Evolutionary conservation across 371 early-diverging fungal species (phyloP).

Genomic region (Mycotypha africana): DNA sequence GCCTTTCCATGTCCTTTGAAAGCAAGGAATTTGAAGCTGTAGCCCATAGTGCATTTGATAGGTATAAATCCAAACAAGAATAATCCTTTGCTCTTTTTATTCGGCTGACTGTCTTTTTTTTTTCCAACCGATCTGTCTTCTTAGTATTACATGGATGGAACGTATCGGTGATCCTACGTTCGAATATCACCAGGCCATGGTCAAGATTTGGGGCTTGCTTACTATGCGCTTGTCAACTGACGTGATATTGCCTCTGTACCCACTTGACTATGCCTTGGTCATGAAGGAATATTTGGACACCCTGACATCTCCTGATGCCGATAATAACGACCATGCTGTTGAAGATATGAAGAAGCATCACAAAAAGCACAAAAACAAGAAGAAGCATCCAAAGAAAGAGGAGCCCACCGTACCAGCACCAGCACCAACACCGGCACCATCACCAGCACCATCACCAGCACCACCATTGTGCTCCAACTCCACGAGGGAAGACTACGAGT

Average conservation of each 20-base stretch:
- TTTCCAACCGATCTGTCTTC: background rate
- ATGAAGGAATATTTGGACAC: constrained; percentile 6
- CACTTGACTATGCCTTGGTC: constrained; percentile 29
- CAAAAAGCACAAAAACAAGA: too few relatives aligned
- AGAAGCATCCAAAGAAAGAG: background rate
- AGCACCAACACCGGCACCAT: constrained; percentile 6
- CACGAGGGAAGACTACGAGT: too few relatives aligned
- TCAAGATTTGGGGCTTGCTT: constrained; percentile 32
- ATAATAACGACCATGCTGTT: background rate
- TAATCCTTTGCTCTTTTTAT: background rate
- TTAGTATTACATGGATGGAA: constrained; percentile 41
- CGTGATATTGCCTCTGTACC: constrained; percentile 26
- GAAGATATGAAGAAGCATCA: background rate
- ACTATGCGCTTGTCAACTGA: constrained; percentile 29
- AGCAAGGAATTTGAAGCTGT: constrained; percentile 40
- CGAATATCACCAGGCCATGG: constrained; percentile 49
- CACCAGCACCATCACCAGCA: too few relatives aligned
- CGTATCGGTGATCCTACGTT: constrained; percentile 56
- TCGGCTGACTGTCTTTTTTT: background rate
- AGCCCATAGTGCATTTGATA: constrained; percentile 59
- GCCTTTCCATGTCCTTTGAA: constrained; percentile 45
- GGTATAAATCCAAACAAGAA: too few relatives aligned
- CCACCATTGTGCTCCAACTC: too few relatives aligned
- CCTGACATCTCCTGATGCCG: too few relatives aligned
- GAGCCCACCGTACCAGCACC: background rate